Base-by-base conservation (phyloP, 768 basidiomycete genomes). In the Psilocybe tampanensis region DNA sequence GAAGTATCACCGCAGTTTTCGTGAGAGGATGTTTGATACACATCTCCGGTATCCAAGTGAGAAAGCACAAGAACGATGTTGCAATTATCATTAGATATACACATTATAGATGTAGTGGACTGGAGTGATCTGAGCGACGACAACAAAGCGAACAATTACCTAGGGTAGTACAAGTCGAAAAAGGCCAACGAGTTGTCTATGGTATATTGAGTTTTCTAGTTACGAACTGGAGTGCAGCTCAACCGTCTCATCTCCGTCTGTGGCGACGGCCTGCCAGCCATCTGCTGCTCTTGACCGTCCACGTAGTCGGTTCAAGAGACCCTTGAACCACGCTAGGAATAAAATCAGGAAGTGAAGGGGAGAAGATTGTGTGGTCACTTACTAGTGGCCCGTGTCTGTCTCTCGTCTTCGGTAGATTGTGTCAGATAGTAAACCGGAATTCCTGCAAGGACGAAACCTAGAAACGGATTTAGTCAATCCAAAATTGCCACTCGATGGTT, bases 371-470 rank as follows among this genome's bases (percentile, higher is more conserved):
- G 18, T 17, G 18, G 15, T 15, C 4, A 72, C 81, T 72, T 61
- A 84, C 83, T 71, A 47, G 77, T 65, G 54, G 76, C 70, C 22
- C 70, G 67, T 51, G 77, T 72, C 52, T 71, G 65, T 32, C 79
- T 76, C 8, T 74, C 71, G 52, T 78, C 77, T 56, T 75, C 74
- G 44, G 76, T 75, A 8, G 68, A 59, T 62, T 83, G 86, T 17
- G 93, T 92, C 41, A 93, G 67, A 66, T 91, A 94, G 64, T 93
- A 95, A 44, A 94, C 80, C 1, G 93, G 93, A 48, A 95, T 74
- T 7, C 93, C 93, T 55, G 83, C 83, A 33, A 86, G 75, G 13
- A 95, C 85, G 63, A 95, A 95, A 2, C 81, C 92, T 94, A 36
- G 36, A 54, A 42, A 43, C 59, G 26, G 41, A 59, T 29, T 58